phyloP scores from a whole-genome alignment of 176 grass and related monocot species.

The Raddia guianensis region DNA sequence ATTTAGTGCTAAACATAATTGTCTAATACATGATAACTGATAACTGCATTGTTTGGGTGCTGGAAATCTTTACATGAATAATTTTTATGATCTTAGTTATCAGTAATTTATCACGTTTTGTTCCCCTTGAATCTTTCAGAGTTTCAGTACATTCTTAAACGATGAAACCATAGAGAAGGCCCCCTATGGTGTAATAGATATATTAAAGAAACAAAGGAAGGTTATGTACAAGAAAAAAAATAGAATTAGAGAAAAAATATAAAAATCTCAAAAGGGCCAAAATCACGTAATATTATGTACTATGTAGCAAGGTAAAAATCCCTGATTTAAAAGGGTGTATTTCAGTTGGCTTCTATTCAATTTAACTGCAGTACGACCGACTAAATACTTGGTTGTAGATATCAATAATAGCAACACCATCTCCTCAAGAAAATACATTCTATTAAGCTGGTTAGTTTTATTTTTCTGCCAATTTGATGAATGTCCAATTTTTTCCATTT shows the following conservation, averaged over 20 bases:
- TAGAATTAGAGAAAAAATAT: no score
- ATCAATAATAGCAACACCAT: constrained; percentile 24
- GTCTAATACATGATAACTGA: constrained; percentile 1
- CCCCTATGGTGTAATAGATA: no score
- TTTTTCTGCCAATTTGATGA: constrained; percentile 10
- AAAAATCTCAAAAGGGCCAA: no score
- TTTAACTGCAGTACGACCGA: not conserved
- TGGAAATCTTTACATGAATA: not conserved
- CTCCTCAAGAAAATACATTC: constrained; percentile 6
- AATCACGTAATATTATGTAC: no score
- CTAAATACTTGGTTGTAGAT: constrained; percentile 16
- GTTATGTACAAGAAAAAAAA: no score
- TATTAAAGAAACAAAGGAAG: no score
- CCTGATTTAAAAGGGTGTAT: no score
- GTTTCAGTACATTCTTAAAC: not conserved
- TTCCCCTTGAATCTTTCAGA: not conserved
- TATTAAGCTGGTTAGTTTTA: not conserved
- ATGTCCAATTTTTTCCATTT: constrained; percentile 2
- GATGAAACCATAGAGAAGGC: no score
- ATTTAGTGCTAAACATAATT: not conserved
- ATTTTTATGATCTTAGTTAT: constrained; percentile 20
- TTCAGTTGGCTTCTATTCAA: no score
- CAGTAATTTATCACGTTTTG: not conserved
- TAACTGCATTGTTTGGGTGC: constrained; percentile 4
- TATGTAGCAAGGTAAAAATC: no score